Evolutionary conservation across 2,329 filamentous ascomycete species (phyloP).

Genomic region (Didymella sp.): DNA sequence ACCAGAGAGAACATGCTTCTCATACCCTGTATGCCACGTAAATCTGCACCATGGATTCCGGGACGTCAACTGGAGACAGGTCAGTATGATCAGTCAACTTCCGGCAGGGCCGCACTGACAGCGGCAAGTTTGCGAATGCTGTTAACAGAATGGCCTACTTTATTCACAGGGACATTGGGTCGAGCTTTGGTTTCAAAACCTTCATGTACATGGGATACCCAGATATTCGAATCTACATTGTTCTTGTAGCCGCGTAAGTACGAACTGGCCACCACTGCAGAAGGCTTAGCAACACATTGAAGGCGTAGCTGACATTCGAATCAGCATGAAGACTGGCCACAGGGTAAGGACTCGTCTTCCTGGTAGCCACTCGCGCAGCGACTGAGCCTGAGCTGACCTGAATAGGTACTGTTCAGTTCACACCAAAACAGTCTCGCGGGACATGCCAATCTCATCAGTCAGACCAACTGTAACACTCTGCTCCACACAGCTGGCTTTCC

Average conservation of each 20-base stretch:
- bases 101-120: conserved; percentile 18
- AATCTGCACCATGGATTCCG: conserved; percentile 37
- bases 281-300: neutral
- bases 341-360: conserved; percentile 28
- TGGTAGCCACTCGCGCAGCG: neutral
- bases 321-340: conserved; percentile 54
- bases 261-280: neutral
- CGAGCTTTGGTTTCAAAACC: conserved; percentile 37
- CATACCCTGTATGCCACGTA: conserved; percentile 25
- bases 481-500: conserved; percentile 36
- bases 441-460: conserved; percentile 35
- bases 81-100: conserved; percentile 32
- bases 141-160: conserved; percentile 43
- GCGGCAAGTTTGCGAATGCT: conserved; percentile 40
- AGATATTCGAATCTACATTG: conserved; percentile 51
- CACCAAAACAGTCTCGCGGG: conserved; percentile 36
- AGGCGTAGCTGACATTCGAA: neutral
- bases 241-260: conserved; percentile 48
- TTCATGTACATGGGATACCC: conserved; percentile 39
- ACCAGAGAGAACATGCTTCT: conserved; percentile 34
- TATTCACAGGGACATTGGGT: conserved; percentile 39
- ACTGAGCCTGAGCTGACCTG: neutral
- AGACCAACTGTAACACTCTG: conserved; percentile 37
- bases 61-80: conserved; percentile 41
- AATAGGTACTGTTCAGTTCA: conserved; percentile 36